A percentile compares a stretch with the other conserved stretches of the same genome.
Conservation (phyloP, 805 yeast genomes). For the Isabelozyma heimii region DNA sequence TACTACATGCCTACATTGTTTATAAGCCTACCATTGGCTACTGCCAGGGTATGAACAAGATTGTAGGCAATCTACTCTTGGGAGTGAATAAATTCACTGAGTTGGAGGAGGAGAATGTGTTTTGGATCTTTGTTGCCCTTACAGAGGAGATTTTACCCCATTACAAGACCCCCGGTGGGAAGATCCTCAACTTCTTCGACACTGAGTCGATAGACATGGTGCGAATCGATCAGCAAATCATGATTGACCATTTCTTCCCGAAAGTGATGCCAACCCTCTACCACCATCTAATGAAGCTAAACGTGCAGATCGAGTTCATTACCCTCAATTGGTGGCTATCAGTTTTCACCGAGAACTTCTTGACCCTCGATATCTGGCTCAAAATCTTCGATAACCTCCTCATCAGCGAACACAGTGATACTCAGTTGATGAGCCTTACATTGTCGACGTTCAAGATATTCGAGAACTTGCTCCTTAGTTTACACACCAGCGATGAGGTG, state of each 20-base stretch:
- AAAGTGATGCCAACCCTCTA: slow-evolving; percentile 37
- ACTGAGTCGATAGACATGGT: slow-evolving; percentile 20
- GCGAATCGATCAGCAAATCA: slow-evolving; percentile 37
- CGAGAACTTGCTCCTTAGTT: slow-evolving; percentile 24
- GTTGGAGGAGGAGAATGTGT: slow-evolving; percentile 47
- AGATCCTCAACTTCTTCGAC: slow-evolving; percentile 9
- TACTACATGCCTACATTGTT: slow-evolving; percentile 48
- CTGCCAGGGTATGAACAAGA: slow-evolving; percentile 61
- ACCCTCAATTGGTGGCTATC: slow-evolving; percentile 59
- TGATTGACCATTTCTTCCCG: slow-evolving; percentile 29
- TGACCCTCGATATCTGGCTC: slow-evolving; percentile 51
- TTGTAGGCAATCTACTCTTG: slow-evolving; percentile 50
- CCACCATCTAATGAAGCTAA: slow-evolving; percentile 28
- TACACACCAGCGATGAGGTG: slow-evolving; percentile 25
- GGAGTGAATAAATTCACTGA: slow-evolving; percentile 17
- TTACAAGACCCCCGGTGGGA: slow-evolving; percentile 30
- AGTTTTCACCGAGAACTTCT: slow-evolving; percentile 46
- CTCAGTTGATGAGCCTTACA: slow-evolving; percentile 30
- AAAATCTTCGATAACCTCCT: slow-evolving; percentile 49
- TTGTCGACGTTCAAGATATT: slow-evolving; percentile 36
- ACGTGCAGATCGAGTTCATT: slow-evolving; percentile 47
- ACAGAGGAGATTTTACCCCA: slow-evolving; percentile 48
- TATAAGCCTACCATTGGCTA: slow-evolving; percentile 51
- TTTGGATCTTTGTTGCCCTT: slow-evolving; percentile 50
- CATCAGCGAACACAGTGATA: slow-evolving; percentile 27